Evolutionary conservation across 1,284 basidiomycete genomes (phyloP), one percentile per base, ranked within the genome.

Genomic region (Ustilago shanxiensis): DNA sequence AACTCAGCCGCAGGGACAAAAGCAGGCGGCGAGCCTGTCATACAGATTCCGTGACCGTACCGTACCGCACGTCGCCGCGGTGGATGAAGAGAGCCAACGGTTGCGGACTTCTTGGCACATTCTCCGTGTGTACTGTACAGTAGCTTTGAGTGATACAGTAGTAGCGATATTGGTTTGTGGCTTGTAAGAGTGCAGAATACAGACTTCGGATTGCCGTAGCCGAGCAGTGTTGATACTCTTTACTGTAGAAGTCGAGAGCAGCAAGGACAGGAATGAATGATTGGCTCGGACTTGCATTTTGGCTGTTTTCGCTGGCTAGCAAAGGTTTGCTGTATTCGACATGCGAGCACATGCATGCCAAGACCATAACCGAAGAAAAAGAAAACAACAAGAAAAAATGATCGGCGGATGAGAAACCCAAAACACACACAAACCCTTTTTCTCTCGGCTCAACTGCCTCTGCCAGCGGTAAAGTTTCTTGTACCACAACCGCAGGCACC

Each of bases 71-170:
- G 26, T 31, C 50, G 50, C 50, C 29, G 50, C 41, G 41, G 41
- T 44, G 20, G 41, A 5, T 41, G 14, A 11, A n/a, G 14, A 16
- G 14, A 22, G 47, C 47, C 47, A 49, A 16, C 35, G 31, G 57
- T 44, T 29, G 45, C 57, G 57, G 31, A 59, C 45, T 59, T 59
- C 57, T 59, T 59, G 57, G 57, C 57, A 49, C 37, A 37, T 37
- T 31, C 2, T n/a, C 39, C 20, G n/a, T n/a, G n/a, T n/a, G n/a
- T n/a, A n/a, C n/a, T n/a, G n/a, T n/a, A n/a, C n/a, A n/a, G n/a
- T n/a, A n/a, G n/a, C n/a, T n/a, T n/a, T n/a, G n/a, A n/a, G n/a
- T n/a, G n/a, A n/a, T n/a, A n/a, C n/a, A n/a, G n/a, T n/a, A n/a
- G n/a, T n/a, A n/a, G n/a, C n/a, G n/a, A n/a, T n/a, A n/a, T n/a